Base-by-base conservation (phyloP, 805 yeast species). In the Lachancea thermotolerans region DNA sequence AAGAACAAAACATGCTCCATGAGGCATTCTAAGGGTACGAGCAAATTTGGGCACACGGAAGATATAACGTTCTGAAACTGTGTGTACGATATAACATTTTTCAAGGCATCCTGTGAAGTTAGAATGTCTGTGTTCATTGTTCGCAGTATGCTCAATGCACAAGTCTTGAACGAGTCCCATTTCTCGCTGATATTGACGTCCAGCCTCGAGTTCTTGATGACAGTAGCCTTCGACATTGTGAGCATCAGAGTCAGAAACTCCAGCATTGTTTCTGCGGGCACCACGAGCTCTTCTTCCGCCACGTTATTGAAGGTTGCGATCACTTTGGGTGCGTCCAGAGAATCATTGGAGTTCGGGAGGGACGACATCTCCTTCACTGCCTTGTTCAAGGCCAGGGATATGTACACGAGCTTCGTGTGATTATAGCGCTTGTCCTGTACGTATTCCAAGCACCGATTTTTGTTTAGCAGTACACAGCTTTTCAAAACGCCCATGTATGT, bases 201-300 rank as follows among this genome's bases (percentile, higher is more conserved):
- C 50, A 53, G 29, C 46, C 49, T 31, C 61, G 49, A 45, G 70
- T 69, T 64, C 68, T 60, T 39, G 47, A 56, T 42, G 58, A 67
- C 57, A 62, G 60, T 51, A 71, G 45, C 52, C 9, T 76, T 67
- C 1, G 71, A 62, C 2, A 78, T 54, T 0, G 75, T 50, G 29
- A 84, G 64, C 16, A 75, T 48, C 48, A 82, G 73, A 0, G 82
- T 67, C 10, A 82, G 42, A 2, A 83, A 39, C 4, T 66, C 66
- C 2, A 67, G 61, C 29, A 82, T 47, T 5, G 68, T 70, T 0
- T 54, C 42, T 0, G 77, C 78, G 0, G 71, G 55, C 0, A 82
- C 48, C 2, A 52, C 48, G 33, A 73, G 46, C 2, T 61, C 52
- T 0, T 66, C 61, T 0, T 72, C 40, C n/a, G 73, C 71, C 10